A percentile compares a stretch with the other conserved stretches of the same genome.
These are phyloP conservation scores for Violaceomyces palustris DNA, from an alignment of 1,284 basidiomycete species.

Conservation along the genomic window DNA sequence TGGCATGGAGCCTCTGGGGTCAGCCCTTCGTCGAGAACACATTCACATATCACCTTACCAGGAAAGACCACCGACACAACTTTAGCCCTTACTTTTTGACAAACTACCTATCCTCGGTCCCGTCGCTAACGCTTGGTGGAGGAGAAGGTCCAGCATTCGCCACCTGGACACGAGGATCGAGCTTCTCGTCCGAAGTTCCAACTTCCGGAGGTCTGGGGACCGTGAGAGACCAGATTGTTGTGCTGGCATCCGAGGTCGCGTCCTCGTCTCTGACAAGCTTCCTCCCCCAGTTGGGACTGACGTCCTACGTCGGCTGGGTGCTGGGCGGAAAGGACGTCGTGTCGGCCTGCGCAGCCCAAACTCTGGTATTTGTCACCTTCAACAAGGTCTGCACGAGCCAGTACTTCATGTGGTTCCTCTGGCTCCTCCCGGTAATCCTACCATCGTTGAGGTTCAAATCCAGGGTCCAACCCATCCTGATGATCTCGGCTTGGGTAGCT, in stretches of 20 bases:
- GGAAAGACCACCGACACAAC: constrained; percentile 94
- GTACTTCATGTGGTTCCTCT: constrained; percentile 97
- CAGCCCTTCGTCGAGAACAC: constrained; percentile 84
- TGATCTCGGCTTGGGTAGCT: constrained; percentile 66
- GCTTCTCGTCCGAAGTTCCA: neutral
- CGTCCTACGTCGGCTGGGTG: constrained; percentile 66
- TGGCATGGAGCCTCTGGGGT: constrained; percentile 65
- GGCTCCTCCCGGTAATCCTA: constrained; percentile 77
- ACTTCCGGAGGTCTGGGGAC: no score
- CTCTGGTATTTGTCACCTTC: constrained; percentile 81
- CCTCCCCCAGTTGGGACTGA: constrained; percentile 67
- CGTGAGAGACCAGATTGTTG: no score
- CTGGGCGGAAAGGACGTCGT: constrained; percentile 63
- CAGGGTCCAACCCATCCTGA: constrained; percentile 7
- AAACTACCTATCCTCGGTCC: constrained; percentile 65
- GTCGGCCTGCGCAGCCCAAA: constrained; percentile 87
- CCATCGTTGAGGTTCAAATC: constrained; percentile 59
- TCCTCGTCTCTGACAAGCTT: no score
- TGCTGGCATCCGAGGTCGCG: no score
- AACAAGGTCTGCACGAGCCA: constrained; percentile 98
- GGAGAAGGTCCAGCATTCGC: no score
- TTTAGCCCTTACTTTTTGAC: constrained; percentile 96
- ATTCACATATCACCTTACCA: constrained; percentile 84
- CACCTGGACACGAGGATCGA: neutral
- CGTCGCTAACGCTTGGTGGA: no score